Base-by-base conservation (phyloP, 805 yeast species). In the Soucietia sequanensis region DNA sequence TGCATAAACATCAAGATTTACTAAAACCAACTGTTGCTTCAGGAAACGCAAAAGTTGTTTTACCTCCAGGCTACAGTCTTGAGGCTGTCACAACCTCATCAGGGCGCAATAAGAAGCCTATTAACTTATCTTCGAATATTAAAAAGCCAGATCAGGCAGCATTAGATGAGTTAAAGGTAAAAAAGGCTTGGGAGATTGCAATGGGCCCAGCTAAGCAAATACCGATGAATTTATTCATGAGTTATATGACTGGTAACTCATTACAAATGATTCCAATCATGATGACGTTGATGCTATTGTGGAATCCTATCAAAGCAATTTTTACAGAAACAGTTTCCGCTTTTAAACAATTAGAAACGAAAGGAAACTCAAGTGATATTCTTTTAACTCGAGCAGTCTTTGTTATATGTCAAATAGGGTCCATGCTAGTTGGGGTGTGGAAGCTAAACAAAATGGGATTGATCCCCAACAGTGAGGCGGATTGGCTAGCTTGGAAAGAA, bases 221-320 rank as follows among this genome's bases (percentile, higher is more conserved):
- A n/a, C 95, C 97, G 6, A 84, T 88, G 95, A 93, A 87, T 52
- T 58, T 85, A 32, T 65, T 87, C 31, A 87, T 91, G 95, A 80
- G 88, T 41, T 93, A 87, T 58, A 86, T 91, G 87, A 80, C 96
- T 0, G 98, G 98, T 21, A 83, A 84, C 50, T 77, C 95, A 3
- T 65, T 93, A 18, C 98, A 93, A 50, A 72, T 91, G 46, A 88
- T 91, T 43, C 93, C 97, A 3, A 84, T 91, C 30, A 81, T 89
- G 63, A 90, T 89, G 85, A 83, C 95, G 0, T 56, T 85, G 19
- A 87, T 83, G 87, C 67, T 91, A 47, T 78, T 93, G 44, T 74
- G 85, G 44, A 80, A 78, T 30, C 93, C 97, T 0, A 50, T 87
- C 23, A 80, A 78, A 48, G 87, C 95, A 16, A 80, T 93, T 2